Base-by-base conservation (phyloP, 768 basidiomycete species). In the Gloeostereum incarnatum region DNA sequence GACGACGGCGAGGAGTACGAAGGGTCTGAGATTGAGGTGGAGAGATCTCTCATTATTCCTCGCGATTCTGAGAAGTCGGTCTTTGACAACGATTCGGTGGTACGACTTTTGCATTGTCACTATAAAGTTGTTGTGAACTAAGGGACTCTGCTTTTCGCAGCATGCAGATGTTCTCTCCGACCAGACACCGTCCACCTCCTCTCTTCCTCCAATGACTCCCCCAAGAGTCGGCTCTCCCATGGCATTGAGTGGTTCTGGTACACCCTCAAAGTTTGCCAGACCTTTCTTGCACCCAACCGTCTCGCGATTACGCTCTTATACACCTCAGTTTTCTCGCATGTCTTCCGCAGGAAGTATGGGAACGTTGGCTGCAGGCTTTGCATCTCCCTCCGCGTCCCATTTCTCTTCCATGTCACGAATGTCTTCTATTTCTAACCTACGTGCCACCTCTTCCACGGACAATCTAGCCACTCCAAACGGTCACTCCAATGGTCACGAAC, bases 251-350 rank as follows among this genome's bases (percentile, higher is more conserved):
- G 48, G 48, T 23, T 56, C 46, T 25, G 55, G 56, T 3, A 51
- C 50, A 9, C 57, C 62, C 19, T 55, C 63, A 13, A 68, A 61
- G 44, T 52, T 69, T 7, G 59, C 71, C 3, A 68, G 71, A 26
- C 71, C 78, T 9, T 86, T 81, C 53, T 54, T 86, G 14, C 78
- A 83, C 48, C 81, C 82, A 3, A 72, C 66, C n/a, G 71, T 86
- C 5, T 90, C 86, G 20, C 73, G 86, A n/a, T 71, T 87, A 29
- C 82, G 86, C 30, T 86, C 88, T 9, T 69, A 68, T 49, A 67
- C 70, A 5, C 75, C 78, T 9, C 69, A 66, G 18, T 56, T 65
- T 19, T 65, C 68, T 18, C 49, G 53, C 10, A 50, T 62, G 13
- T 66, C 71, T 11, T 65, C 59, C 30, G 58, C 63, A 32, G 61